Base-by-base conservation (phyloP, 2,329 filamentous ascomycete genomes). In the Celoporthe dispersa region DNA sequence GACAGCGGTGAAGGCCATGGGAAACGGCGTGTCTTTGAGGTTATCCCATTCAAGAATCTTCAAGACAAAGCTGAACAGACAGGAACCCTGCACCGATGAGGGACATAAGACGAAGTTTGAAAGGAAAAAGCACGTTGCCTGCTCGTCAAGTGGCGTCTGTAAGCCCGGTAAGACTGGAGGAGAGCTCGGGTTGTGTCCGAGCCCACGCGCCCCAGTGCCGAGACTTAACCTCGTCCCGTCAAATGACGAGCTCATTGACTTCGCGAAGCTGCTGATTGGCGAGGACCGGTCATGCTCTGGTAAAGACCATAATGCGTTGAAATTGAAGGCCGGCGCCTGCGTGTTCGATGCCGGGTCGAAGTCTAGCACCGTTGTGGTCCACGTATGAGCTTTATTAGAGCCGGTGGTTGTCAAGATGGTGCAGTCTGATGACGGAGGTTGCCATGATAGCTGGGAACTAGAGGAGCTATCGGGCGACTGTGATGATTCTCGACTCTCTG, bases 91-190 rank as follows among this genome's bases (percentile, higher is more conserved):
- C 2, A 70, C 74, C 0, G 67, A 60, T 3, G 74, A 74, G 31
- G 73, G 72, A 3, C 70, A 73, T 8, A 76, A 60, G 22, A 76
- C 75, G 31, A 74, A 76, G 33, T 75, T 75, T 11, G 75, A 73
- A 16, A 76, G 67, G 22, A 76, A 76, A 57, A 73, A 76, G 35
- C 74, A 75, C 1, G 73, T 74, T 1, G 75, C 75, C 62, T 76
- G 75, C 41, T 76, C 71, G 16, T 75, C 73, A 16, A 76, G 71
- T 4, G 75, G 73, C 5, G 74, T 75, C 63, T 75, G 71, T 3
- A 72, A 25, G 39, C 65, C 51, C 22, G 66, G n/a, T 7, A 33
- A 16, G 35, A 70, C 51, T 31, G 60, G 61, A 19, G 65, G 48
- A 1, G 65, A 64, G 19, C 39, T 31, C 14, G 33, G 19, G 11